A percentile compares a stretch with the other conserved stretches of the same genome.
phyloP scores from a whole-genome alignment of 2,329 filamentous ascomycete genomes.

The Exophiala phaeomuriformis region DNA sequence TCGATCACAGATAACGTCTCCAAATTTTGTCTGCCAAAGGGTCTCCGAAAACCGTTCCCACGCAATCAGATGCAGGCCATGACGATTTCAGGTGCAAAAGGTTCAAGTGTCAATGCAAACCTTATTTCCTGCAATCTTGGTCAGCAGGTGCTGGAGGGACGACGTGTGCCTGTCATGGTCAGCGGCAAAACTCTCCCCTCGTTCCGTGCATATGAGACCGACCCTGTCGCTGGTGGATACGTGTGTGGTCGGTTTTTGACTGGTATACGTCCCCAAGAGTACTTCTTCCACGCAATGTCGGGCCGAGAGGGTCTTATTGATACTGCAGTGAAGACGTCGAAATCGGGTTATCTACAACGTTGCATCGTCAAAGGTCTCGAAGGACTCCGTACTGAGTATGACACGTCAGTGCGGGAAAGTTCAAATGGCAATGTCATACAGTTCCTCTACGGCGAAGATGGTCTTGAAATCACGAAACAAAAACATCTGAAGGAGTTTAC shows the following conservation, averaged over 20 bases:
- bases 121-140: constrained; percentile 96
- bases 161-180: constrained; percentile 93
- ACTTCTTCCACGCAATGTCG: constrained; percentile 99
- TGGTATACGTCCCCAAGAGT: constrained; percentile 92
- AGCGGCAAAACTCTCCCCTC: constrained; percentile 94
- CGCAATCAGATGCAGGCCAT: constrained; percentile 99
- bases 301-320: constrained; percentile 97
- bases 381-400: constrained; percentile 83
- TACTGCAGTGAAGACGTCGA: constrained; percentile 95
- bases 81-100: constrained; percentile 95
- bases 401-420: constrained; percentile 79
- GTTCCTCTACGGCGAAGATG: constrained; percentile 95
- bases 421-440: constrained; percentile 89
- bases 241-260: constrained; percentile 96
- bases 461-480: constrained; percentile 87
- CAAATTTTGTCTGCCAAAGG: constrained; percentile 66
- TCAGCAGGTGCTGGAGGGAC: constrained; percentile 91
- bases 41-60: constrained; percentile 85
- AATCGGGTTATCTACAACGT: constrained; percentile 91
- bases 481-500: constrained; percentile 85
- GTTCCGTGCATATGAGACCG: constrained; percentile 85
- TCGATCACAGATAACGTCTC: constrained; percentile 73
- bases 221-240: constrained; percentile 83
- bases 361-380: constrained; percentile 99
- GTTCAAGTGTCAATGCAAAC: constrained; percentile 86